Evolutionary conservation across 495 filamentous ascomycete genomes (phyloP), one percentile per base, ranked within the genome.

Genomic region (Copromyces sp.): DNA sequence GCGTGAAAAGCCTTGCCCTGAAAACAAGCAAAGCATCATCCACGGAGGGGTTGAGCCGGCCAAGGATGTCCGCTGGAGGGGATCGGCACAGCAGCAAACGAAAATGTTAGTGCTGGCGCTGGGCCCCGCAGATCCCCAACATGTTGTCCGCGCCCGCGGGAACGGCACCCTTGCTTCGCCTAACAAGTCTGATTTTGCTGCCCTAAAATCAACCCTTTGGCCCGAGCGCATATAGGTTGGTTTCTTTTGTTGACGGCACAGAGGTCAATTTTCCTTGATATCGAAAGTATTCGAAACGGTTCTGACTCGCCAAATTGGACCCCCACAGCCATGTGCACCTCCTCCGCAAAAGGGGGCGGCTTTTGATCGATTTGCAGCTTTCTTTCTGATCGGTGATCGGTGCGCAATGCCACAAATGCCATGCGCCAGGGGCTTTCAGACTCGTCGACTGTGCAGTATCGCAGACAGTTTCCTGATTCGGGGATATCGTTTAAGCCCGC

Each of bases 101-200:
- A 70, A 74, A 74, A 24, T 70, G 41, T 74, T 78, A 75, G 76
- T 71, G 77, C 78, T 74, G 69, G 75, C 65, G 72, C 69, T 73
- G 44, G 74, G 78, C 78, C 80, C 79, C 81, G 81, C 81, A 82
- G 77, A 80, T 82, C 81, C 81, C 81, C 81, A 82, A 82, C 81
- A 80, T 70, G 68, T 80, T 81, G 78, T 78, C 80, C 80, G 80
- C 72, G 73, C 32, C 69, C 14, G 70, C 65, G 71, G 69, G 65
- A 42, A 41, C 38, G 39, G 14, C 40, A 59, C 12, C 45, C 32
- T 73, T 9, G 39, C 4, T 37, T 40, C n/a, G 16, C 38, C n/a
- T 72, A 65, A 20, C 20, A 59, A 39, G 42, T 68, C 45, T 70
- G 69, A 20, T 59, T 69, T 9, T 73, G 29, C 68, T 68, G 44